Evolutionary conservation across 108 stramenopile genomes (phyloP), one percentile per base, ranked within the genome.

Genomic region (Nitzschia sp.): DNA sequence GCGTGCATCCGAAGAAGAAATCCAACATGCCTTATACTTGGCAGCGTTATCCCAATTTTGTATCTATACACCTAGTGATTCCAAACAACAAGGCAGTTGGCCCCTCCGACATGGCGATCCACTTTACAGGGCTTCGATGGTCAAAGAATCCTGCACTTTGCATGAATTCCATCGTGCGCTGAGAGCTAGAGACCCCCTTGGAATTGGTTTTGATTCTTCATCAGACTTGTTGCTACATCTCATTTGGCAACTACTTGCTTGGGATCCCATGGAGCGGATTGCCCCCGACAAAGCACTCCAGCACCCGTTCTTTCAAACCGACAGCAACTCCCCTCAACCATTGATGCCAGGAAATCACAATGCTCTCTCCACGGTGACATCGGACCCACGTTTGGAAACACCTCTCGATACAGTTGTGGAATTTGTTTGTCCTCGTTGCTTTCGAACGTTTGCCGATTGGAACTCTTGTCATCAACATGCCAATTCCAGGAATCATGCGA

Each of bases 381-480:
- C 87, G 21, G 88, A 89, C 64, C 87, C 88, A 34, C 50, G 82
- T 50, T 60, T 85, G 51, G 87, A 90, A 60, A 66, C 79, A 44
- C 55, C 63, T 8, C 59, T 51, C 44, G 78, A 82, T 55, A 59
- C 44, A 34, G 43, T 87, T 20, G 46, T 71, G 22, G 71, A 82
- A 57, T 95, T 90, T 63, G 22, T 63, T 10, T 95, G 94, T 63
- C 91, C 91, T 1, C 64, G 79, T 50, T 97, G 96, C 60, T 79
- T 80, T 2, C 85, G 92, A 38, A 76, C 66, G 7, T 97, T 91
- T 59, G 44, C 67, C 24, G 89, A 95, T 51, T 92, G 86, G 80
- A 65, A 82, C 15, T 90, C 91, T 25, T 97, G 97, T 65, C 85
- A 90, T 54, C 48, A 61, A 41, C 96, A 97, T 82, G 91, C 88